Base-by-base conservation (phyloP, 2,329 filamentous ascomycete species). In the Rutstroemia sydowiana region DNA sequence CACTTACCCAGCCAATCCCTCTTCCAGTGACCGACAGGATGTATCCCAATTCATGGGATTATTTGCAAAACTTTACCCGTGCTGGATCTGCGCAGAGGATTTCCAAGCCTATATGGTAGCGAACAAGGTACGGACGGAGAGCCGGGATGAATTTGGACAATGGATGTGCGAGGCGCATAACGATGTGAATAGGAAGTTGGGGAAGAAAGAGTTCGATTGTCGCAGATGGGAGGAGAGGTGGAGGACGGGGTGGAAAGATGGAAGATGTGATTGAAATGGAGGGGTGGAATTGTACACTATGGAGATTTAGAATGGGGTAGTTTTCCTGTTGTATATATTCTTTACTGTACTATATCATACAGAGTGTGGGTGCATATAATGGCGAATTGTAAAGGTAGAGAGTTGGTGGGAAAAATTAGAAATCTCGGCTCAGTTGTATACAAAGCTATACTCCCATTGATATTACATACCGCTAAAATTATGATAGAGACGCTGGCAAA, bases 61-160 rank as follows among this genome's bases (percentile, higher is more conserved):
- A 2, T 95, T 98, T 68, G 84, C 87, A 23, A 86, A 85, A 60
- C 71, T 97, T 18, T 98, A 98, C 66, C 93, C 93, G 3, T 98
- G 93, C 74, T 95, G 91, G 89, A 80, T 87, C 3, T 98, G 93
- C 69, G 93, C 91, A 31, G 86, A 92, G 55, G 92, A 97, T 66
- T 96, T 98, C 68, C 85, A 85, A 68, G 68, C 68, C 0, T 97
- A 92, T 77, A 84, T 97, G 73, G 75, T 74, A 56, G 77, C 78
- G 57, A 69, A 70, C 57, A 79, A 80, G 65, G 83, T 92, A 36
- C 68, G 69, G 55, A 72, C 79, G 8, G 73, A 70, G 36, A 79
- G 76, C 58, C 71, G 81, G 34, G 78, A 82, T 52, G 85, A 89
- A 61, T 89, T 93, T 68, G 88, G 87, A 21, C 74, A 74, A 55